A percentile compares a stretch with the other conserved stretches of the same genome.
Evolutionary conservation across 768 basidiomycete species (phyloP).

Genomic region (Suillus alpinus): DNA sequence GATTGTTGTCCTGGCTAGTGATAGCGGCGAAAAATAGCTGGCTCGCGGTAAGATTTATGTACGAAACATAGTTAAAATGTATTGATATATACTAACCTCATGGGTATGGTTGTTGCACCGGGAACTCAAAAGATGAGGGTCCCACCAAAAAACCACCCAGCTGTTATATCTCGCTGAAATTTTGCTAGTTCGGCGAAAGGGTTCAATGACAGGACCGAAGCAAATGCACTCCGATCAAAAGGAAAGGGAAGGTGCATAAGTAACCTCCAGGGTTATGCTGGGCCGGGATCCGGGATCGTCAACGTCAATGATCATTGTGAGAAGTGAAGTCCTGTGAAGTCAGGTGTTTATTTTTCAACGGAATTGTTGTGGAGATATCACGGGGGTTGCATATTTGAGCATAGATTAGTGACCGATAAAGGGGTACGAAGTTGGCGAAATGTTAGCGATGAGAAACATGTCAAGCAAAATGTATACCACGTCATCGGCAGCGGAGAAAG

Average conservation of each 20-base stretch:
- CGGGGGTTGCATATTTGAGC: neutral
- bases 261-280: neutral
- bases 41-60: neutral
- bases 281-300: neutral
- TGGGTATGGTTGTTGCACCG: neutral
- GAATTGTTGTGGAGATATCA: neutral
- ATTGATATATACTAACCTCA: neutral
- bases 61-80: neutral
- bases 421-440: neutral
- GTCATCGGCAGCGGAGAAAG: neutral
- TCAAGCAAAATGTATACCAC: neutral
- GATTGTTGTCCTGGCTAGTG: neutral
- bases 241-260: neutral
- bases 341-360: neutral
- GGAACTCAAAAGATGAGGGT: neutral
- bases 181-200: neutral
- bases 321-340: neutral
- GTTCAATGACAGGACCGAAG: neutral
- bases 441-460: neutral
- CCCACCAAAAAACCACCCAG: neutral
- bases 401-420: too few relatives aligned
- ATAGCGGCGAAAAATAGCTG: neutral
- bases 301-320: neutral
- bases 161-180: neutral
- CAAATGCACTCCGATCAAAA: neutral